Conservation (phyloP, 2,329 filamentous ascomycete species). For the Beauveria rudraprayagi region DNA sequence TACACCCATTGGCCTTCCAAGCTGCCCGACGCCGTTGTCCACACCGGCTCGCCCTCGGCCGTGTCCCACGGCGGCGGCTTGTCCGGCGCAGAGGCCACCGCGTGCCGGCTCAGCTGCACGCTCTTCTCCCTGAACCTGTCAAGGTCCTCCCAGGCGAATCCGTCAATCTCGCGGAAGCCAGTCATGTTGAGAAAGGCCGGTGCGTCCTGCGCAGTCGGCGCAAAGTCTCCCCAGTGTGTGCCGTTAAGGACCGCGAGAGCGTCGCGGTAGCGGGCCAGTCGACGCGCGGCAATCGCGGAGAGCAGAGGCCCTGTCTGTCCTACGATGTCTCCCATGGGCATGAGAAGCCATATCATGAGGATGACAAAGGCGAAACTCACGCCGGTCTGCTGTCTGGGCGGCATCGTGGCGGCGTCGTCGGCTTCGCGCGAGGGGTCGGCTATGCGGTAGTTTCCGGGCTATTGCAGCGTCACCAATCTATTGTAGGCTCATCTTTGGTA, state of each 20-base stretch:
- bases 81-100: conserved; percentile 27
- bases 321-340: conserved; percentile 29
- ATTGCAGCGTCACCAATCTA: conserved; percentile 4
- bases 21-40: conserved; percentile 70
- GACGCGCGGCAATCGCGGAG: conserved; percentile 32
- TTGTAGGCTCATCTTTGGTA: neutral
- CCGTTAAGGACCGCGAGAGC: conserved; percentile 46
- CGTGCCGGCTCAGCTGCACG: conserved; percentile 50
- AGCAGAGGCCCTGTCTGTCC: conserved; percentile 23
- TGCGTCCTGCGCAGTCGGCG: conserved; percentile 28
- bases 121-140: conserved; percentile 57
- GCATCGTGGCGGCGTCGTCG: conserved; percentile 31
- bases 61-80: conserved; percentile 25
- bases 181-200: conserved; percentile 59
- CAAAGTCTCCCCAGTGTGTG: conserved; percentile 54
- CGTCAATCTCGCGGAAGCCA: conserved; percentile 66
- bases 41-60: conserved; percentile 42
- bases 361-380: conserved; percentile 31
- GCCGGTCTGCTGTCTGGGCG: conserved; percentile 34
- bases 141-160: conserved; percentile 71
- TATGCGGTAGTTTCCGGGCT: neutral
- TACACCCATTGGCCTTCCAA: conserved; percentile 70
- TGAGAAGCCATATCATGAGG: conserved; percentile 27
- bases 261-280: conserved; percentile 43
- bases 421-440: neutral